A percentile compares a stretch with the other conserved stretches of the same genome.
These are phyloP conservation scores for Fusarium sp. DNA, from an alignment of 2,329 filamentous ascomycete species.

Conservation along the genomic window DNA sequence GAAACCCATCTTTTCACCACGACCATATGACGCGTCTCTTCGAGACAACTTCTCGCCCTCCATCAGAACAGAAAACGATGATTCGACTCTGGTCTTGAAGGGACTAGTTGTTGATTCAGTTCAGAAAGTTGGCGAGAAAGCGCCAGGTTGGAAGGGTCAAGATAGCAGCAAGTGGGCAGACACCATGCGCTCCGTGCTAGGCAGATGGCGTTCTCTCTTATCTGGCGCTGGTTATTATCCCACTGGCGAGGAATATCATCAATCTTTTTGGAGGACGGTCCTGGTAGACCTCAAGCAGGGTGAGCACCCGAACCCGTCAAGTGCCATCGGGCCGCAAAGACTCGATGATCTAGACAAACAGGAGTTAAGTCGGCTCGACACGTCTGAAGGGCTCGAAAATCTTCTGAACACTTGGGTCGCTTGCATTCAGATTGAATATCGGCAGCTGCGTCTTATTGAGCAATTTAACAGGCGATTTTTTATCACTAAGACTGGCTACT, in stretches of 20 bases:
- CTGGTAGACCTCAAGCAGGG: conserved; percentile 5
- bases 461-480: conserved; percentile 11
- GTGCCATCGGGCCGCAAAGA: neutral
- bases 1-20: neutral
- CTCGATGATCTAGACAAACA: neutral
- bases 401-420: conserved; percentile 3
- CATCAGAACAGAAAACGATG: neutral
- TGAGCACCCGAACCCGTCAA: neutral
- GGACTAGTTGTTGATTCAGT: neutral
- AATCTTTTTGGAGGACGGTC: conserved; percentile 14
- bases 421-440: neutral
- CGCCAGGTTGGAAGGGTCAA: neutral
- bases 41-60: fast-evolving
- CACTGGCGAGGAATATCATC: neutral
- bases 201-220: neutral
- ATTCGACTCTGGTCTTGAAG: neutral
- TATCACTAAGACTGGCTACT: neutral
- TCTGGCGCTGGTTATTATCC: neutral
- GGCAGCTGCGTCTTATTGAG: conserved; percentile 6
- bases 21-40: neutral
- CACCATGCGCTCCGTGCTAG: neutral
- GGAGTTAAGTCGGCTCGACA: neutral
- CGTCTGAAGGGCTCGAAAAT: neutral
- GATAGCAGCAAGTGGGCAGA: neutral
- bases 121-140: neutral